Base-by-base conservation (phyloP, 1,139 yeast genomes). In the Neolecta irregularis region DNA sequence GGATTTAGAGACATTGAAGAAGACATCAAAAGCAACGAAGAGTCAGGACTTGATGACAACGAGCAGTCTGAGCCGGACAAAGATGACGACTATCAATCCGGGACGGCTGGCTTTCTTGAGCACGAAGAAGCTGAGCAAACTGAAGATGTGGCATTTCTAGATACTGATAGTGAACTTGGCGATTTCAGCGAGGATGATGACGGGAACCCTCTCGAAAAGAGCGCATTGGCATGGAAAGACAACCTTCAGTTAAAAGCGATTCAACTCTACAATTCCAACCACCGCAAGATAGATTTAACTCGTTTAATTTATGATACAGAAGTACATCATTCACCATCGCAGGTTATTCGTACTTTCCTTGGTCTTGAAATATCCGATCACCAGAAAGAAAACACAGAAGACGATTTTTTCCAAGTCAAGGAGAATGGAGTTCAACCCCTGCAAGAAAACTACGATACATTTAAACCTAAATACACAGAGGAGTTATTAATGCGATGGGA, bases 211-310 rank as follows among this genome's bases (percentile, higher is more conserved):
- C 29, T 28, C 2, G 30, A 25, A 16, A 32, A 33, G 28, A 28
- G 48, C 49, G 66, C 40, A 38, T 54, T 41, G 45, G 55, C 51
- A 37, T 66, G 57, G 65, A 61, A 52, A 55, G 61, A 44, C 40
- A 54, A 50, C 49, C 57, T 24, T 46, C 44, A 49, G 20, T 49
- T 37, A 29, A 40, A 60, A 20, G 61, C 62, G 2, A 32, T 46
- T 6, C 40, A 40, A n/a, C 43, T 41, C 35, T 50, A 44, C 41
- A 42, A 45, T 29, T 34, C 47, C 18, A 44, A 55, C 54, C n/a
- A n/a, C n/a, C 70, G 62, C 58, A 57, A 62, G 42, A 79, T 92
- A 85, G 79, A 88, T 53, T 70, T 88, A 42, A 74, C 77, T 48
- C 80, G 78, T 51, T 60, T 88, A 38, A 60, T 88, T 7, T 88